Evolutionary conservation across 768 basidiomycete species (phyloP).

Genomic region (Mrakia frigida): DNA sequence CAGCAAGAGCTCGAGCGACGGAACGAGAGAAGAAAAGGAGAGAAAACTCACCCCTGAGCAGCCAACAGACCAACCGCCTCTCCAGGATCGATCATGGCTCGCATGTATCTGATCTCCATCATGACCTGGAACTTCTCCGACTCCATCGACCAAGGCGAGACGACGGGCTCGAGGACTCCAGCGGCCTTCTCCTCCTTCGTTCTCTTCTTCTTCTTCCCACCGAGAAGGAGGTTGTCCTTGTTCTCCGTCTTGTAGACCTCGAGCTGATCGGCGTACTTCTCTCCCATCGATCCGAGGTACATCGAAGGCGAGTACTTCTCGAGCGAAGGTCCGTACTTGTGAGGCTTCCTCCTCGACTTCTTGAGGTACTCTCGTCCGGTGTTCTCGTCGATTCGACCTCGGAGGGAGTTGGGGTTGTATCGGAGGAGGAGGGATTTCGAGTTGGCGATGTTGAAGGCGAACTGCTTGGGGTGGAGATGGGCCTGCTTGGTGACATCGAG

Average conservation of each 20-base stretch:
- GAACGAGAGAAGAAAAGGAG: background rate
- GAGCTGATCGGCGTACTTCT: conserved; percentile 76
- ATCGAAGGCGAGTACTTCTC: conserved; percentile 70
- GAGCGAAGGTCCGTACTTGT: conserved; percentile 64
- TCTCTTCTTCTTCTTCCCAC: conserved; percentile 38
- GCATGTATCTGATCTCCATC: conserved; percentile 89
- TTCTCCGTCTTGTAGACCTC: conserved; percentile 73
- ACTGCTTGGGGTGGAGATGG: conserved; percentile 68
- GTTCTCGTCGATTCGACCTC: conserved; percentile 55
- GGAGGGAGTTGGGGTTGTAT: conserved; percentile 57
- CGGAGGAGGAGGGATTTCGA: conserved; percentile 68
- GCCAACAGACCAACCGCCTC: conserved; percentile 97
- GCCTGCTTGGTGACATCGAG: conserved; percentile 97
- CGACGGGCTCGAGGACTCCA: conserved; percentile 10
- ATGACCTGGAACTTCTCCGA: conserved; percentile 65
- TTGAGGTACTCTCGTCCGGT: conserved; percentile 77
- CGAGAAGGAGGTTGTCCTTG: conserved; percentile 52
- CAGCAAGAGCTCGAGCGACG: background rate
- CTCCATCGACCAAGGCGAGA: conserved; percentile 33
- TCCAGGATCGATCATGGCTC: conserved; percentile 89
- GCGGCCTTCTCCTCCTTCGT: conserved; percentile 32
- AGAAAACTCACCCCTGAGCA: conserved; percentile 90
- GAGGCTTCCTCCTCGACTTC: conserved; percentile 66
- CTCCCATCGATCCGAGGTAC: conserved; percentile 84
- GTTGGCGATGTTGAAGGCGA: conserved; percentile 89